Evolutionary conservation across 2,329 filamentous ascomycete species (phyloP).

Genomic region (Aureobasidium namibiae): DNA sequence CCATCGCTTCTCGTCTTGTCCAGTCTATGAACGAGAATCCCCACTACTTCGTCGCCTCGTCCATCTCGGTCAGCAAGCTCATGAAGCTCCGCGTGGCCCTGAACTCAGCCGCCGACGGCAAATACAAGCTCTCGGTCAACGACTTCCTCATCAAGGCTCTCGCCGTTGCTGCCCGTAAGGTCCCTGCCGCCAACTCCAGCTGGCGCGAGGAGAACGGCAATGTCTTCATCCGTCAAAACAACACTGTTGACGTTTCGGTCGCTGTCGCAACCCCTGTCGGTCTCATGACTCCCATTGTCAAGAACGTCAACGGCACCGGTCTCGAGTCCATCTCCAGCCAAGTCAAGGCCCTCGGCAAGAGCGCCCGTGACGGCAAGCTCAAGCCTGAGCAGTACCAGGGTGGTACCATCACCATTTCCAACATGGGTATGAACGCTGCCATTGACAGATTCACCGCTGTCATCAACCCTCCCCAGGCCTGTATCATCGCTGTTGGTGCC

Average conservation of each 20-base stretch:
- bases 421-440: slow-evolving; percentile 99
- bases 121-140: slow-evolving; percentile 99
- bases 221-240: slow-evolving; percentile 81
- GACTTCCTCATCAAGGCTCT: slow-evolving; percentile 99
- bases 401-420: slow-evolving; percentile 97
- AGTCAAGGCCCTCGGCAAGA: slow-evolving; percentile 96
- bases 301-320: slow-evolving; percentile 76
- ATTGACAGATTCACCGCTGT: slow-evolving; percentile 96
- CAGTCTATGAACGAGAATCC: slow-evolving; percentile 90
- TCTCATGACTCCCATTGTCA: slow-evolving; percentile 96
- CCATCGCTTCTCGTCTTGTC: slow-evolving; percentile 82
- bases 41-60: slow-evolving; percentile 93
- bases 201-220: slow-evolving; percentile 75
- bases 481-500: slow-evolving; percentile 89
- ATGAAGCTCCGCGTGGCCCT: slow-evolving; percentile 91
- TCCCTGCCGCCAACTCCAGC: slow-evolving; percentile 90
- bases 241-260: slow-evolving; percentile 87
- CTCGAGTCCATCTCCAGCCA: slow-evolving; percentile 79
- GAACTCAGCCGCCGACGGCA: slow-evolving; percentile 78
- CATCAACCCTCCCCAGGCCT: slow-evolving; percentile 97
- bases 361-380: slow-evolving; percentile 91
- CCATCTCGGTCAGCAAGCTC: slow-evolving; percentile 87
- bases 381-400: slow-evolving; percentile 99
- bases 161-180: slow-evolving; percentile 79
- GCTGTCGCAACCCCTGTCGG: slow-evolving; percentile 88